Base-by-base conservation (phyloP, 495 filamentous ascomycete genomes). In the Podospora australis region DNA sequence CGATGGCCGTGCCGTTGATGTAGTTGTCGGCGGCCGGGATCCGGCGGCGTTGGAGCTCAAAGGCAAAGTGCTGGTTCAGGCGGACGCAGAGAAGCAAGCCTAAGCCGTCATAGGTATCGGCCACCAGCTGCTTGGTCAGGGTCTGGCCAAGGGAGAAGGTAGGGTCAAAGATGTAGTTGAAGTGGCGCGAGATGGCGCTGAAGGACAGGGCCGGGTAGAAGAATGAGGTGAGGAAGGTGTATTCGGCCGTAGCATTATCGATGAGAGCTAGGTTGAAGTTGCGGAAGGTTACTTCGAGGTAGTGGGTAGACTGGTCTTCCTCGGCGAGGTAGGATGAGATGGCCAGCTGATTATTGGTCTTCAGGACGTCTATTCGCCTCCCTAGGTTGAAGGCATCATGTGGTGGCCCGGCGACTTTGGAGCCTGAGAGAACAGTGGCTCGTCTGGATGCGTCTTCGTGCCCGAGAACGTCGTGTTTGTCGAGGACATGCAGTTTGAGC, bases 161-260 rank as follows among this genome's bases (percentile, higher is more conserved):
- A 0, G 86, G 84, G 7, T 84, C 78, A 58, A 96, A 97, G 32
- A 96, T 88, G 53, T 84, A 81, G 39, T 73, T 71, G 57, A 96
- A 94, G 52, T 87, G 72, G 19, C 70, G 69, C 20, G 74, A 74
- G 40, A 85, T 79, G n/a, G 69, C 62, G 23, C 78, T 62, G 54
- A 74, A 80, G 17, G 73, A 73, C 17, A 78, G 64, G 2, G 78
- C 64, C 0, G 79, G 77, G 9, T 82, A 77, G 75, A 98, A 96
- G 71, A 96, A 96, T 21, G 85, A 73, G 1, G 88, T 86, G 39
- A 97, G 78, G 58, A 98, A 97, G 7, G 87, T 84, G 66, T 97
- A 97, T 64, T 98, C 92, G 17, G 89, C 81, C n/a, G 87, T 87
- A 1, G 87, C 82, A 59, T 98, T 98, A 70, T 97, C 92, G 49